These are phyloP conservation scores for Trichoderma hamatum DNA, from an alignment of 2,329 filamentous ascomycete species.

Conservation along the genomic window DNA sequence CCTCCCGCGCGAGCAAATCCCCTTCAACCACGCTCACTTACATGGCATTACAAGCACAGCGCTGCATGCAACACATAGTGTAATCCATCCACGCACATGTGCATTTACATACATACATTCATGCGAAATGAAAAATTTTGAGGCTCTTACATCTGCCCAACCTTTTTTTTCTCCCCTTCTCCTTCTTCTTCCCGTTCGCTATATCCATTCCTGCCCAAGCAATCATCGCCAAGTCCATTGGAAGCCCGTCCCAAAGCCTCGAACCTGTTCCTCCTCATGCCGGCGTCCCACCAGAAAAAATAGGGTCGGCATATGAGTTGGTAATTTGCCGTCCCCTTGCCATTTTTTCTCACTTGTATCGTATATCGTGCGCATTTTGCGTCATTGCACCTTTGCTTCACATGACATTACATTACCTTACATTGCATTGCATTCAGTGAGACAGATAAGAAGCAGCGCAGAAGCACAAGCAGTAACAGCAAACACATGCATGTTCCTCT, in stretches of 20 bases:
- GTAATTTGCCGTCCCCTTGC: too few relatives aligned
- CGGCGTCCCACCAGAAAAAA: not conserved
- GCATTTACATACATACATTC: not conserved
- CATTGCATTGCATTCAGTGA: constrained; percentile 1
- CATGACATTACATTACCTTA: constrained; percentile 1
- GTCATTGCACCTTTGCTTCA: not conserved
- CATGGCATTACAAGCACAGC: not conserved
- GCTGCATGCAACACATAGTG: not conserved
- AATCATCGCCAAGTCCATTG: constrained; percentile 5
- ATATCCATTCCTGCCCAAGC: constrained; percentile 7
- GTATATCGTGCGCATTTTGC: not conserved
- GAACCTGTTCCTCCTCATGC: not conserved
- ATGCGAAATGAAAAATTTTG: not conserved
- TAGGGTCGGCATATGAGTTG: not conserved
- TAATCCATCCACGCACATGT: constrained; percentile 7
- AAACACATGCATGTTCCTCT: not conserved
- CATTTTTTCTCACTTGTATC: not conserved
- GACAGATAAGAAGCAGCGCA: not conserved
- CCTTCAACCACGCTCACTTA: constrained; percentile 21
- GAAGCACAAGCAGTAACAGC: not conserved
- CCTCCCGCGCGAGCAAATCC: constrained; percentile 11
- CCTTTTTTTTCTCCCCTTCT: not conserved
- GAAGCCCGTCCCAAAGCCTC: not conserved
- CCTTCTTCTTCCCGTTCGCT: not conserved
- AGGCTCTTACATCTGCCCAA: not conserved